Conservation (phyloP, 139 green algal genomes). For the Spirogloea muscicola region DNA sequence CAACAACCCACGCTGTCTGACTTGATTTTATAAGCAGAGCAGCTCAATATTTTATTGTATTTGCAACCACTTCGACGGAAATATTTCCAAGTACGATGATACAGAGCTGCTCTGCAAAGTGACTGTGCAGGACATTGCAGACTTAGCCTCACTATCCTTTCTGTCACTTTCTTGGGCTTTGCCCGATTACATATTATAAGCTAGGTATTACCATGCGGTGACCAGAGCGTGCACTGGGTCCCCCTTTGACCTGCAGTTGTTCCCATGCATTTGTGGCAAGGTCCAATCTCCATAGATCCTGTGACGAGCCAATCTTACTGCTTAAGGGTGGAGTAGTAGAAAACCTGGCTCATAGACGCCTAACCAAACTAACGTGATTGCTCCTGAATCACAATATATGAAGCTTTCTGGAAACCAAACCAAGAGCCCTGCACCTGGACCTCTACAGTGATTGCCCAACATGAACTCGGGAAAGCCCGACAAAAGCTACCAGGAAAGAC, state of each 20-base stretch:
- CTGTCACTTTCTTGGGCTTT: no score
- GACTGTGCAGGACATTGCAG: neutral
- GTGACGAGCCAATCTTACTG: neutral
- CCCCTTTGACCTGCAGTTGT: conserved; percentile 69
- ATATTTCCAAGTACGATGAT: neutral
- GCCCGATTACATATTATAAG: no score
- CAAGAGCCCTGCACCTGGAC: neutral
- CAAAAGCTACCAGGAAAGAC: neutral
- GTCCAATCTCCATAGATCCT: conserved; percentile 91
- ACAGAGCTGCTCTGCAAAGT: neutral
- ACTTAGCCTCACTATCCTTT: no score
- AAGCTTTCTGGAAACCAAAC: neutral
- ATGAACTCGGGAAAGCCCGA: no score
- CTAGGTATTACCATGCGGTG: conserved; percentile 69
- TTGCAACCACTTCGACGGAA: neutral
- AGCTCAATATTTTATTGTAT: neutral
- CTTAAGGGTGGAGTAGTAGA: neutral
- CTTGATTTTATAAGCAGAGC: neutral
- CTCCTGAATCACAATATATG: neutral
- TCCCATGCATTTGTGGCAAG: conserved; percentile 84
- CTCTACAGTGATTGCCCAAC: no score
- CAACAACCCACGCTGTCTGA: no score
- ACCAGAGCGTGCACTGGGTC: conserved; percentile 74
- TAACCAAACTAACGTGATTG: neutral
- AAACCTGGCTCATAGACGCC: neutral